phyloP scores from a whole-genome alignment of 768 basidiomycete species.

The Tubosaeta brunneosetosa region DNA sequence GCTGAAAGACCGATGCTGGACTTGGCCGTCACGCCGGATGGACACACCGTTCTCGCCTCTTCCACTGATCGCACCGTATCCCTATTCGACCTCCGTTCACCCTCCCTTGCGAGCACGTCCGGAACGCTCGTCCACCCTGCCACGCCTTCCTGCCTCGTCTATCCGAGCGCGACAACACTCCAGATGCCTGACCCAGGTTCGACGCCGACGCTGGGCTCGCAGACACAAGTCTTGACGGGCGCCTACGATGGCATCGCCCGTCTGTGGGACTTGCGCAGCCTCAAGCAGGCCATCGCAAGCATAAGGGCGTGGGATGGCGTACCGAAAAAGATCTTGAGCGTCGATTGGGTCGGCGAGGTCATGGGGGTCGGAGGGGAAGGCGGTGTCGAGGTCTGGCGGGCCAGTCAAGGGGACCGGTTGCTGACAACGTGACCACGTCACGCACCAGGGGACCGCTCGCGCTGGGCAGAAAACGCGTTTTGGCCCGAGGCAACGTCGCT shows the following conservation, averaged over 20 bases:
- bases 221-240: conserved; percentile 60
- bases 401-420: conserved; percentile 30
- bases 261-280: conserved; percentile 75
- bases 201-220: neutral
- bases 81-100: conserved; percentile 60
- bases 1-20: conserved; percentile 75
- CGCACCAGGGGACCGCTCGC: too few species aligned
- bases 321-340: conserved; percentile 50
- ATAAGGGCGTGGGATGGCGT: conserved; percentile 56
- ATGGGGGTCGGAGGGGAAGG: conserved; percentile 61
- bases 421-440: conserved; percentile 1
- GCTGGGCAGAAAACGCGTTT: too few species aligned
- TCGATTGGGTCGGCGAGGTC: conserved; percentile 55
- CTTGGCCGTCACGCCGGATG: conserved; percentile 45
- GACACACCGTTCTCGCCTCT: conserved; percentile 48
- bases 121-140: conserved; percentile 55
- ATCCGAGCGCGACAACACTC: conserved; percentile 1
- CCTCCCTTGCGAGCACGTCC: conserved; percentile 33
- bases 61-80: conserved; percentile 75
- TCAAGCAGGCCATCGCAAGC: conserved; percentile 56
- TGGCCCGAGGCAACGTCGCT: too few species aligned
- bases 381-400: conserved; percentile 61
- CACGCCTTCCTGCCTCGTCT: conserved; percentile 60
- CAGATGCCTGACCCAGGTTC: neutral
- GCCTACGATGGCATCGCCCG: conserved; percentile 75